These are phyloP conservation scores for Penicillium parvum DNA, from an alignment of 495 filamentous ascomycete genomes.

Conservation along the genomic window DNA sequence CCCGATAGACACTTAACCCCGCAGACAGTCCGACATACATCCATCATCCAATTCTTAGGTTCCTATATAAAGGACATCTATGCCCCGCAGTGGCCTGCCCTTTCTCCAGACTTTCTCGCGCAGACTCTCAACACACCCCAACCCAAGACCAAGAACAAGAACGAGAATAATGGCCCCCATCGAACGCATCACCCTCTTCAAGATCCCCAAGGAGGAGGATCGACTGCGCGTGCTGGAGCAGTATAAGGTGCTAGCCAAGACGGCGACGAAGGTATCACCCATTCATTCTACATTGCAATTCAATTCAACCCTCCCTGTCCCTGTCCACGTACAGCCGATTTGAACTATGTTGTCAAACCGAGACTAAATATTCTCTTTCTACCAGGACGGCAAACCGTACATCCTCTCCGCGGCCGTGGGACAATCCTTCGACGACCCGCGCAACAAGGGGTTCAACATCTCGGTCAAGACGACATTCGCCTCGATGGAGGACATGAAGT, in stretches of 20 bases:
- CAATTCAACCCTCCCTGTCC: no score
- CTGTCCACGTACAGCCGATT: no score
- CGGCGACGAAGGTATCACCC: constrained; percentile 44
- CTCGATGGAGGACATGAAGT: constrained; percentile 63
- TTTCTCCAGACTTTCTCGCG: no score
- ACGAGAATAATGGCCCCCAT: constrained; percentile 47
- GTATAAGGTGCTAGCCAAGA: constrained; percentile 48
- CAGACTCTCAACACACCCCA: background rate
- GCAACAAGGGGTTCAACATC: constrained; percentile 61
- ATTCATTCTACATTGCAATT: no score
- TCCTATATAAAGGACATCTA: no score
- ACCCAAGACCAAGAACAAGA: constrained; percentile 3
- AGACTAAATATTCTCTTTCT: constrained; percentile 1
- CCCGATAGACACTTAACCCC: no score
- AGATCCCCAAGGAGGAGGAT: constrained; percentile 48
- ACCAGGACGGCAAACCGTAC: constrained; percentile 65
- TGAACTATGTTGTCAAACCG: no score
- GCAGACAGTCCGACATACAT: no score
- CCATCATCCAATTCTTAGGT: no score
- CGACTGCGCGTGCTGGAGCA: constrained; percentile 40
- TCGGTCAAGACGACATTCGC: constrained; percentile 56
- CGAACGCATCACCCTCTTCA: constrained; percentile 58
- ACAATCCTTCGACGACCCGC: constrained; percentile 45
- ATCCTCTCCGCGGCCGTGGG: constrained; percentile 49
- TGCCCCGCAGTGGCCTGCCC: no score